phyloP scores from a whole-genome alignment of 192 early-diverging fungal genomes.

The Umbelopsis ramanniana region DNA sequence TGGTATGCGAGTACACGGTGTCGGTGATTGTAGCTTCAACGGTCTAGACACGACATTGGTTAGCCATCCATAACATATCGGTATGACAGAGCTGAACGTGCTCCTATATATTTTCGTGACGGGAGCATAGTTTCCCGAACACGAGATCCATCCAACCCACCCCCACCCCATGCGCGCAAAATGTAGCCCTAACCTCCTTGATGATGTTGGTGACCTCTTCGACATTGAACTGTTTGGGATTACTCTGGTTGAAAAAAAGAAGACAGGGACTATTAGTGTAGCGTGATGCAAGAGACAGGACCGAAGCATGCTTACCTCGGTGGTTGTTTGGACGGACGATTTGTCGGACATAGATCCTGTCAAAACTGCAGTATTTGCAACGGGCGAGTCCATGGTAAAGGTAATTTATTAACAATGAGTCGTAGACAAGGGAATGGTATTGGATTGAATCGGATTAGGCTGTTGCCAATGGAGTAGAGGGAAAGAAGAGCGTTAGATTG shows the following conservation, averaged over 20 bases:
- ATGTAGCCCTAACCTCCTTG: constrained; percentile 31
- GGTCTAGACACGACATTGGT: constrained; percentile 43
- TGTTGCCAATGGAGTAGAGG: too few species aligned
- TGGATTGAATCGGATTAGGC: background rate
- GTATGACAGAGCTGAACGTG: too few species aligned
- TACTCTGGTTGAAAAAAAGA: background rate
- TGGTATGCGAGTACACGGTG: constrained; percentile 71
- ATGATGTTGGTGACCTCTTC: constrained; percentile 36
- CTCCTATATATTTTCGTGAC: too few species aligned
- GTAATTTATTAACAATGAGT: background rate
- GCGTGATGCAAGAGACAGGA: too few species aligned
- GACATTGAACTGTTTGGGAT: constrained; percentile 27
- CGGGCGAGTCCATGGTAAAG: background rate
- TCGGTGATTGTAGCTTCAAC: constrained; percentile 70
- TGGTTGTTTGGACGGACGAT: background rate
- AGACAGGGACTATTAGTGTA: background rate
- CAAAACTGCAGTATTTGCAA: background rate
- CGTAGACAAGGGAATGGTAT: background rate
- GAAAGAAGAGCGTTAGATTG: too few species aligned
- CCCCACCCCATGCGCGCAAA: too few species aligned
- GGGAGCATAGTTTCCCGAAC: too few species aligned
- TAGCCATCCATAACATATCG: background rate
- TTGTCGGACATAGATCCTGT: background rate
- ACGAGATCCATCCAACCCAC: too few species aligned
- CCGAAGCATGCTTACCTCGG: background rate